Percentiles rank a stretch among this genome's conserved stretches.
These are phyloP conservation scores for Carex pumila DNA, from an alignment of 176 grass and related monocot genomes.

Conservation along the genomic window DNA sequence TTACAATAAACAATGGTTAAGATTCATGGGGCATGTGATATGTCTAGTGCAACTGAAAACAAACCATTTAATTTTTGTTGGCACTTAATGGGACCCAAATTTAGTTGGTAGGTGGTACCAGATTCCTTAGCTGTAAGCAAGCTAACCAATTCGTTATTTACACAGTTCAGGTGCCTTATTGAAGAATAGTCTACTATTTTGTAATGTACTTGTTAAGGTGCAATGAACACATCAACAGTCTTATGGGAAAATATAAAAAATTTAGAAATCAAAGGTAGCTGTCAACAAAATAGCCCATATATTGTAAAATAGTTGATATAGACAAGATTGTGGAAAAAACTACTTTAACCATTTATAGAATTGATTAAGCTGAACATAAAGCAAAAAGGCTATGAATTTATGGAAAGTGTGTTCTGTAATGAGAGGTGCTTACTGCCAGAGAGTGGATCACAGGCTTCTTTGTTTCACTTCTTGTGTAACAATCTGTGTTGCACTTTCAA, in stretches of 20 bases:
- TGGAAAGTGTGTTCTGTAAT: not conserved
- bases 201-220: not conserved
- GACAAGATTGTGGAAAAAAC: not conserved
- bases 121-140: conserved; percentile 17
- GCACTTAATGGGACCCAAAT: conserved; percentile 12
- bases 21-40: conserved; percentile 9
- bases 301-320: not conserved
- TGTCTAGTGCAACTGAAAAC: conserved; percentile 14
- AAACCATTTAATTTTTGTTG: conserved; percentile 15
- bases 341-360: not conserved
- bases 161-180: conserved; percentile 7
- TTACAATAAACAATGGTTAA: not conserved
- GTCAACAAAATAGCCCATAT: not conserved
- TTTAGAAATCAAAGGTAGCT: not conserved
- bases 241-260: not conserved
- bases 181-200: not conserved
- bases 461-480: not conserved
- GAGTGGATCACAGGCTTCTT: not conserved
- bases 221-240: not conserved
- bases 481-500: not conserved
- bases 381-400: not conserved
- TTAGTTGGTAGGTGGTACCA: conserved; percentile 26
- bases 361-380: not conserved
- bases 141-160: conserved; percentile 11
- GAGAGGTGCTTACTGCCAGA: not conserved